These are phyloP conservation scores for Beta lomatogona DNA, from an alignment of 179 eudicot genomes.

Conservation along the genomic window DNA sequence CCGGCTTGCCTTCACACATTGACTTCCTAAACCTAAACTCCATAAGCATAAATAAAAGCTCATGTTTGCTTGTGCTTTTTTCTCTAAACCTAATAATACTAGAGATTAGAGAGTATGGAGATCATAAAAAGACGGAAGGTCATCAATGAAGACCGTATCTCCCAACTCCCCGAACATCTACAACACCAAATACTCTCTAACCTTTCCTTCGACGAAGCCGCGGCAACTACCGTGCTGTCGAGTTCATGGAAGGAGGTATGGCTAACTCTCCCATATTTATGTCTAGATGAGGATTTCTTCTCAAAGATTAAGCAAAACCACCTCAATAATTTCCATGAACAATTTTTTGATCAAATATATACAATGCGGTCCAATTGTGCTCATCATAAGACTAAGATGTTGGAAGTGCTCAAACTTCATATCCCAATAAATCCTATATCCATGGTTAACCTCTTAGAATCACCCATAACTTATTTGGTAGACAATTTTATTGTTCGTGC, in stretches of 20 bases:
- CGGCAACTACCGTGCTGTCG: not conserved
- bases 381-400: not conserved
- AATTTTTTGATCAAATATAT: not conserved
- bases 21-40: too few relatives aligned
- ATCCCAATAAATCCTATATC: not conserved
- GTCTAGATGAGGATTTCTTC: not conserved
- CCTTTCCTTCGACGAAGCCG: not conserved
- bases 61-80: too few relatives aligned
- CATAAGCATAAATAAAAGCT: too few relatives aligned
- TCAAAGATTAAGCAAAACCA: not conserved
- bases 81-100: too few relatives aligned
- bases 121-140: too few relatives aligned
- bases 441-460: too few relatives aligned
- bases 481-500: not conserved
- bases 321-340: not conserved
- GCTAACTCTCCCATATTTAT: not conserved
- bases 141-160: not conserved
- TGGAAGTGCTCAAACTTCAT: not conserved
- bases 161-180: not conserved
- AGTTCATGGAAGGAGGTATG: not conserved
- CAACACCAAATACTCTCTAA: not conserved
- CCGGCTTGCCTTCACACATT: too few relatives aligned
- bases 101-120: too few relatives aligned
- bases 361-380: not conserved
- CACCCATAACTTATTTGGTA: not conserved